Evolutionary conservation across 2,329 filamentous ascomycete species (phyloP).

Genomic region (Dactylonectria estremocensis): DNA sequence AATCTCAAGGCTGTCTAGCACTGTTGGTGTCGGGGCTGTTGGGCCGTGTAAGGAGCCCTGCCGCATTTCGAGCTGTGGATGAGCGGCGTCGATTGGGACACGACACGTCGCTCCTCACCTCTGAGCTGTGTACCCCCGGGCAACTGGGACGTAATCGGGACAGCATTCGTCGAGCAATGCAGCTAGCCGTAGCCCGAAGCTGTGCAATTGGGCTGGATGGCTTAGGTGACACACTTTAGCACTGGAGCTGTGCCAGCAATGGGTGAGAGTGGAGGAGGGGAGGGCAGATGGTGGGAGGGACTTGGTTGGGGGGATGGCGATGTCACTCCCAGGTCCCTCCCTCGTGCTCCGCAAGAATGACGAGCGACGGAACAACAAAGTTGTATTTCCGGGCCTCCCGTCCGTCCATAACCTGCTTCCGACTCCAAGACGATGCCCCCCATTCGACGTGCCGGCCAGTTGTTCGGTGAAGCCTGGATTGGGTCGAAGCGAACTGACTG

Average conservation of each 20-base stretch:
- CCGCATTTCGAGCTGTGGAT: conserved; percentile 4
- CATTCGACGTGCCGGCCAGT: conserved; percentile 1
- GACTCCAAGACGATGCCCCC: not conserved
- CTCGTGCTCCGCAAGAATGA: conserved; percentile 6
- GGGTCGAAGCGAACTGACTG: not conserved
- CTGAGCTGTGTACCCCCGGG: conserved; percentile 5
- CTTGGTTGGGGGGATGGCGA: conserved; percentile 15
- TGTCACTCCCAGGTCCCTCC: conserved; percentile 22
- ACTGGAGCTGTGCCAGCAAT: conserved; percentile 27
- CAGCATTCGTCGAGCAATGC: conserved; percentile 10
- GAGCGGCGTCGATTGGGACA: conserved; percentile 13
- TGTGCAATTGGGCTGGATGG: conserved; percentile 20
- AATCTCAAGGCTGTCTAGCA: conserved; percentile 7
- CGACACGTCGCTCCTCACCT: not conserved
- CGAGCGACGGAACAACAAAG: conserved; percentile 20
- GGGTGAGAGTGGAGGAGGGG: conserved; percentile 21
- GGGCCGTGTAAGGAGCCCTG: conserved; percentile 16
- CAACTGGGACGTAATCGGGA: not conserved
- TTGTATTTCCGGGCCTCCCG: conserved; percentile 20
- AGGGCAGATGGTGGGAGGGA: conserved; percentile 4
- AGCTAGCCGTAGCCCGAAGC: conserved; percentile 3
- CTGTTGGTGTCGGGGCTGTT: conserved; percentile 6
- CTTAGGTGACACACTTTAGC: conserved; percentile 24
- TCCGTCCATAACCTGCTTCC: conserved; percentile 17
- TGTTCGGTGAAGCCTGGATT: conserved; percentile 6